Conservation (phyloP, 306 rosid genomes). For the Cyamopsis tetragonoloba region DNA sequence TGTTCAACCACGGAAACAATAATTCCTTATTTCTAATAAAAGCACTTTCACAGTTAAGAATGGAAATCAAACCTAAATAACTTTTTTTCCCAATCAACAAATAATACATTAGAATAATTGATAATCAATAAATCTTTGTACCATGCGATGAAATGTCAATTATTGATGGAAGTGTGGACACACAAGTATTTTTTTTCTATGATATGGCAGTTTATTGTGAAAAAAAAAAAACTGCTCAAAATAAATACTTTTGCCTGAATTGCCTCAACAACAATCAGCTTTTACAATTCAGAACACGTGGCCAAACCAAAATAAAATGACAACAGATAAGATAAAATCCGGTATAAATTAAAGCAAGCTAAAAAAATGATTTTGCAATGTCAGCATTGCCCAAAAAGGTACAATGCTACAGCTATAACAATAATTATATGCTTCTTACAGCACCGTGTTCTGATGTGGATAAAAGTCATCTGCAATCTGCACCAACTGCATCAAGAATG, state of each 20-base stretch:
- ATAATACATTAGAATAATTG: neutral
- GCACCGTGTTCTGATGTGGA: neutral
- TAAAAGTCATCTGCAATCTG: conserved; percentile 60
- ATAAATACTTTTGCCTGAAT: neutral
- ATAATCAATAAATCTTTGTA: neutral
- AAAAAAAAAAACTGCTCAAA: conserved; percentile 28
- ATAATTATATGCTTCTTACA: conserved; percentile 12
- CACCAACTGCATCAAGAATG: conserved; percentile 80
- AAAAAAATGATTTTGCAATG: conserved; percentile 15
- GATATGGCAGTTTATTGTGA: conserved; percentile 14
- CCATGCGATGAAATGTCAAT: neutral
- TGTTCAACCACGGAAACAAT: too few relatives aligned
- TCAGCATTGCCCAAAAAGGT: conserved; percentile 3
- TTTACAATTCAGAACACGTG: conserved; percentile 22
- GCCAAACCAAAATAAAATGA: conserved; percentile 20
- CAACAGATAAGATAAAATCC: neutral
- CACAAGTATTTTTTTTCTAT: conserved; percentile 2
- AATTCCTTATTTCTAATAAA: too few relatives aligned
- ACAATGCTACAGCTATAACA: conserved; percentile 7
- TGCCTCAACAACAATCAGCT: conserved; percentile 5
- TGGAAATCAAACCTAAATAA: too few relatives aligned
- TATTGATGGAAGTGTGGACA: neutral
- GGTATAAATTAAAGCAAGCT: neutral
- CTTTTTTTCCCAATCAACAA: neutral
- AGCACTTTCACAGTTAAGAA: too few relatives aligned